Evolutionary conservation across 2,329 filamentous ascomycete genomes (phyloP), one percentile per base, ranked within the genome.

Genomic region (Xylariaceae sp.): DNA sequence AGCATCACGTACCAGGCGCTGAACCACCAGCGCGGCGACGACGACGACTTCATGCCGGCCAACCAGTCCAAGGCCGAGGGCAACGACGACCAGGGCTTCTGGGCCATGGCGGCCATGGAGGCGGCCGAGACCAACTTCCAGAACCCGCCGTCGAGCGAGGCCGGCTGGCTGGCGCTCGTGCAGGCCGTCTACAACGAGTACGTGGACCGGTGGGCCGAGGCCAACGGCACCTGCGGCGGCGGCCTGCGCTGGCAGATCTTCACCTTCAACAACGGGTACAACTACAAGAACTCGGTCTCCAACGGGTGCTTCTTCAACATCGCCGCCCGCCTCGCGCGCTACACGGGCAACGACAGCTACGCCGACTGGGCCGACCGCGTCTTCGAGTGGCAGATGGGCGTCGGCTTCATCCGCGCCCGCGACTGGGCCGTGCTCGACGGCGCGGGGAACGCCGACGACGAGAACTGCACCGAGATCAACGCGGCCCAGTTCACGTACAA

Each of bases 221-320:
- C 27, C 13, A 12, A 9, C 11, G 49, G 60, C 0, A 67, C 66
- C 1, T 94, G 87, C 57, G 66, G 62, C 30, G 87, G 87, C 31
- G 87, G 87, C 8, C 59, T 94, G 44, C 76, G 82, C 42, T 94
- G 88, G 88, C 87, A 94, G 62, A 83, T 93, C 41, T 89, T 81
- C 61, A 68, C 75, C 10, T 84, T 80, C 61, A 88, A 88, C 61
- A 74, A 68, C 37, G 85, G 85, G 30, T 80, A 64, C 59, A 66
- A 73, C 57, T 80, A 80, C 63, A 80, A 82, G 51, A 82, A 82
- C 59, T 69, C 72, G 16, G 79, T 82, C 44, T 75, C 76, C 30
- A 82, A 82, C 60, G 77, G 77, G 5, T 78, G 75, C 57, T 80
- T 82, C 58, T 81, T 82, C 61, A 80, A 81, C 54, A 53, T 82